A percentile compares a stretch with the other conserved stretches of the same genome.
Evolutionary conservation across 306 rosid genomes (phyloP).

Genomic region (Cucumis hystrix): DNA sequence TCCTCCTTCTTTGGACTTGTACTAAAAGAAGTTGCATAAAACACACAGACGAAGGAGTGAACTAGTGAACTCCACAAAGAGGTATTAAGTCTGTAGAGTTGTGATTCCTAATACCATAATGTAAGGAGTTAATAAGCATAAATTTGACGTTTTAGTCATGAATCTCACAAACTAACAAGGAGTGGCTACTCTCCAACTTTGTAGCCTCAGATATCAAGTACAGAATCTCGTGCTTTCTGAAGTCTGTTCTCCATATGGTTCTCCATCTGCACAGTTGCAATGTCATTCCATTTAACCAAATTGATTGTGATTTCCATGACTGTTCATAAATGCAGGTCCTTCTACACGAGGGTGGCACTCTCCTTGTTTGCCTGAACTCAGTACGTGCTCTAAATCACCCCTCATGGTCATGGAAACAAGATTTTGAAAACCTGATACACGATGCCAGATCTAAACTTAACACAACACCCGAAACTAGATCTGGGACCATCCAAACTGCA

Average conservation of each 20-base stretch:
- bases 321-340: constrained; percentile 56
- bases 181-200: too few relatives aligned
- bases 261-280: background rate
- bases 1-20: too few relatives aligned
- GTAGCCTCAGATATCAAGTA: too few relatives aligned
- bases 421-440: constrained; percentile 21
- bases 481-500: constrained; percentile 20
- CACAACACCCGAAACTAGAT: constrained; percentile 9
- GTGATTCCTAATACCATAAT: too few relatives aligned
- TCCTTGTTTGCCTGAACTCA: constrained; percentile 88
- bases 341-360: constrained; percentile 92
- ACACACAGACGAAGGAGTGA: too few relatives aligned
- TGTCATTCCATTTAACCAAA: background rate
- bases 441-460: constrained; percentile 32
- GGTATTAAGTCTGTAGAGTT: too few relatives aligned
- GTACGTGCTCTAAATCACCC: constrained; percentile 76
- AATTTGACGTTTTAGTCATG: too few relatives aligned
- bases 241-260: background rate
- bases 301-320: background rate
- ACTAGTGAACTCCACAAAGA: too few relatives aligned
- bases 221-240: background rate
- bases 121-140: too few relatives aligned
- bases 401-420: constrained; percentile 82
- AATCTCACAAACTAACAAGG: too few relatives aligned
- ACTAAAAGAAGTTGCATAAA: too few relatives aligned